A percentile compares a stretch with the other conserved stretches of the same genome.
Conservation (phyloP, 305 asterid genomes). For the Fraxinus baroniana region DNA sequence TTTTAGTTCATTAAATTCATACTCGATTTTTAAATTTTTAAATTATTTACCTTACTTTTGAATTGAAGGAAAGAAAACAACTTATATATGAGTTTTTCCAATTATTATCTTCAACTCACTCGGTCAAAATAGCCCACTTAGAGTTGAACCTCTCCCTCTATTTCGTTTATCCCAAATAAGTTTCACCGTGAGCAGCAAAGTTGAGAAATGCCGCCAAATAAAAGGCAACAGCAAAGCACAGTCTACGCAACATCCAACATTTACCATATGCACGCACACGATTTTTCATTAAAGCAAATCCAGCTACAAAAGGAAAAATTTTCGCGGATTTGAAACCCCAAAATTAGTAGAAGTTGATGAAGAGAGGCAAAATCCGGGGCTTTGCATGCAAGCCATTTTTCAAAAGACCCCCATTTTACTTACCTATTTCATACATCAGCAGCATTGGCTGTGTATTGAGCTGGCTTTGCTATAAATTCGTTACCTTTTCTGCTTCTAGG, state of each 20-base stretch:
- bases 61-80: no score
- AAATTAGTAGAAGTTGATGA: slow-evolving; percentile 28
- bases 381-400: slow-evolving; percentile 38
- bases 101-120: no score
- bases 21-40: no score
- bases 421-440: neutral
- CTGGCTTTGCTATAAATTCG: no score
- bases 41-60: no score
- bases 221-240: neutral
- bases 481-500: no score
- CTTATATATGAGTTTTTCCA: no score
- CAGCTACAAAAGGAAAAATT: neutral
- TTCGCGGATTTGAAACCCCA: slow-evolving; percentile 34
- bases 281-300: slow-evolving; percentile 3
- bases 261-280: neutral
- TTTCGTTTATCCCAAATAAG: neutral
- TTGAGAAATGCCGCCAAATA: neutral
- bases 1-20: no score
- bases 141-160: neutral
- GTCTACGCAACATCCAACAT: neutral
- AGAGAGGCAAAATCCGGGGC: slow-evolving; percentile 37
- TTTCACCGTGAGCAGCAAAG: neutral
- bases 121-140: no score
- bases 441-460: no score
- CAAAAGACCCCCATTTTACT: slow-evolving; percentile 26